Conservation (phyloP, 768 basidiomycete genomes). For the Boletus pseudo-olivaceus region DNA sequence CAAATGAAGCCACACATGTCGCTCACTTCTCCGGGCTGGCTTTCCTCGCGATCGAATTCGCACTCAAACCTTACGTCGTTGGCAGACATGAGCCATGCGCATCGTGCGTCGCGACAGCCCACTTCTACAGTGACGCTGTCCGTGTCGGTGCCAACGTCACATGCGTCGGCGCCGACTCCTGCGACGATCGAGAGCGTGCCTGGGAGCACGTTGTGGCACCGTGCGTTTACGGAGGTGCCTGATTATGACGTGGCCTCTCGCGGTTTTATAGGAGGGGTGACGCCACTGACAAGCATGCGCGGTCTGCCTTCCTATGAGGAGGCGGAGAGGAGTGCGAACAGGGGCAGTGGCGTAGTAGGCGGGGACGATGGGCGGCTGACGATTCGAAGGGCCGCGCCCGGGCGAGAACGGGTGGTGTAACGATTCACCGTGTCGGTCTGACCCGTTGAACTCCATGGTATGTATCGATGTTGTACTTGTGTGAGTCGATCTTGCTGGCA, state of each 20-base stretch:
- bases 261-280: constrained; percentile 90
- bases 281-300: constrained; percentile 69
- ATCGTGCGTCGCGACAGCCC: constrained; percentile 3
- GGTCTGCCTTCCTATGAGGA: constrained; percentile 90
- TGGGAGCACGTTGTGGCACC: constrained; percentile 45
- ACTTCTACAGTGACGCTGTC: neutral
- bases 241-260: constrained; percentile 80
- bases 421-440: too few relatives aligned
- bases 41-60: constrained; percentile 36
- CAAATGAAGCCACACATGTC: constrained; percentile 61
- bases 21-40: constrained; percentile 42
- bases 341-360: neutral
- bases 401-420: neutral
- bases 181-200: constrained; percentile 19
- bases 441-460: neutral
- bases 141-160: neutral
- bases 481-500: too few relatives aligned
- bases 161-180: constrained; percentile 2
- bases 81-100: neutral
- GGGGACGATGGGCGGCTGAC: constrained; percentile 10
- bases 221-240: constrained; percentile 76
- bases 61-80: constrained; percentile 24
- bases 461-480: neutral
- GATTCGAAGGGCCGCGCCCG: neutral
- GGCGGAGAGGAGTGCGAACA: constrained; percentile 29